Evolutionary conservation across 352 stramenopile species (phyloP).

Genomic region (Pythium chondricola): DNA sequence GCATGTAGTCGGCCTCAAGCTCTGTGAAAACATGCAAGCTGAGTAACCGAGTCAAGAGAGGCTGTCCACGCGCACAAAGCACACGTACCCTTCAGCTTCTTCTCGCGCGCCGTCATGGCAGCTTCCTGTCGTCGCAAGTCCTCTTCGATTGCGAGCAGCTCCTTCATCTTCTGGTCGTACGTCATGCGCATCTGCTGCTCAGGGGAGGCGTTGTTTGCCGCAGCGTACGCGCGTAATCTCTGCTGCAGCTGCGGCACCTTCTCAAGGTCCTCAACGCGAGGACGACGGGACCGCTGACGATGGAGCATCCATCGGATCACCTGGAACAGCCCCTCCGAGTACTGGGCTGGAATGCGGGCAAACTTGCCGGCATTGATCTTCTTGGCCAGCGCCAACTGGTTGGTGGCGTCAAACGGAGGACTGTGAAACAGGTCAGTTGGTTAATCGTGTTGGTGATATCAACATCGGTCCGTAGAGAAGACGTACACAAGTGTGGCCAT

Average conservation of each 20-base stretch:
- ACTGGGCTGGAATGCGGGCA: conserved; percentile 83
- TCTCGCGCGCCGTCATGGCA: conserved; percentile 75
- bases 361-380: conserved; percentile 93
- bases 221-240: conserved; percentile 70
- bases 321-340: conserved; percentile 88
- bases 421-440: conserved; percentile 13
- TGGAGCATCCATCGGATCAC: conserved; percentile 90
- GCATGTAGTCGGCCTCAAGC: conserved; percentile 69
- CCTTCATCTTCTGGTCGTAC: conserved; percentile 87
- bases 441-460: neutral
- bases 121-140: conserved; percentile 81
- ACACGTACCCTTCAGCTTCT: conserved; percentile 73
- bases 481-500: conserved; percentile 81
- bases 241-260: conserved; percentile 76
- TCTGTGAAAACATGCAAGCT: conserved; percentile 25
- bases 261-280: conserved; percentile 81
- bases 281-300: conserved; percentile 69
- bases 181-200: conserved; percentile 72
- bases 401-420: conserved; percentile 89
- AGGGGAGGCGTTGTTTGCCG: conserved; percentile 41
- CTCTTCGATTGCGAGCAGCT: conserved; percentile 79
- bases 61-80: neutral
- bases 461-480: neutral
- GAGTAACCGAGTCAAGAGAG: no score
- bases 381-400: conserved; percentile 89